phyloP scores from a whole-genome alignment of 73 alveolate genomes.

The Tetrahymena borealis region DNA sequence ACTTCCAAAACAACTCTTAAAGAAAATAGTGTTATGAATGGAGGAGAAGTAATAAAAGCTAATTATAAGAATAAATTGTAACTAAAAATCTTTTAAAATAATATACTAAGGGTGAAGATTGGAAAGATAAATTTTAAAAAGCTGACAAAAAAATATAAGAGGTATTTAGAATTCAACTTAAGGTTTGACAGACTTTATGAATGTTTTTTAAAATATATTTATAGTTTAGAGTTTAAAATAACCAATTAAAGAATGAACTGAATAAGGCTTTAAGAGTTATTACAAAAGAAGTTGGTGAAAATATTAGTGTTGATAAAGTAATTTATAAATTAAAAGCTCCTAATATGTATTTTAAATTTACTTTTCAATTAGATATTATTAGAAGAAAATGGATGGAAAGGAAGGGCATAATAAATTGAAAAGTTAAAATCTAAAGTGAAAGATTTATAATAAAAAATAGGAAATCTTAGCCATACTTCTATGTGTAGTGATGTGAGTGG shows the following conservation, averaged over 20 bases:
- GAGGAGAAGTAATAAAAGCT: neutral
- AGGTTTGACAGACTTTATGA: too few relatives aligned
- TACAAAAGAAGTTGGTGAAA: slow-evolving; percentile 39
- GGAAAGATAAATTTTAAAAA: slow-evolving; percentile 18
- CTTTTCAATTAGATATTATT: slow-evolving; percentile 16
- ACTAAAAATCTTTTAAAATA: neutral
- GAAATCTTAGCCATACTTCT: slow-evolving; percentile 6
- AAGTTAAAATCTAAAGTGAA: slow-evolving; percentile 29
- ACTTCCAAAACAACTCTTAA: slow-evolving; percentile 6
- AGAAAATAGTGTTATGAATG: neutral
- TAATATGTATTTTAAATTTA: too few relatives aligned
- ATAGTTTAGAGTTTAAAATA: slow-evolving; percentile 8
- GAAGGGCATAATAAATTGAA: slow-evolving; percentile 37
- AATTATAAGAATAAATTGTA: neutral
- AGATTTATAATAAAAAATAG: slow-evolving; percentile 19
- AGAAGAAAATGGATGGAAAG: slow-evolving; percentile 47
- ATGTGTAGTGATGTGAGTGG: neutral
- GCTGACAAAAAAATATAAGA: slow-evolving; percentile 38
- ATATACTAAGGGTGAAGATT: slow-evolving; percentile 8
- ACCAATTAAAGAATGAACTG: slow-evolving; percentile 21
- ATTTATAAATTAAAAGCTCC: neutral
- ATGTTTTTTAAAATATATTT: neutral
- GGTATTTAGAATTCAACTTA: neutral
- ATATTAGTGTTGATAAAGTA: slow-evolving; percentile 25
- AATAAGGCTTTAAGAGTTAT: slow-evolving; percentile 40